Percentiles rank a stretch among this genome's conserved stretches.
These are phyloP conservation scores for Aspergillus nanangensis DNA, from an alignment of 495 filamentous ascomycete genomes.

Conservation along the genomic window DNA sequence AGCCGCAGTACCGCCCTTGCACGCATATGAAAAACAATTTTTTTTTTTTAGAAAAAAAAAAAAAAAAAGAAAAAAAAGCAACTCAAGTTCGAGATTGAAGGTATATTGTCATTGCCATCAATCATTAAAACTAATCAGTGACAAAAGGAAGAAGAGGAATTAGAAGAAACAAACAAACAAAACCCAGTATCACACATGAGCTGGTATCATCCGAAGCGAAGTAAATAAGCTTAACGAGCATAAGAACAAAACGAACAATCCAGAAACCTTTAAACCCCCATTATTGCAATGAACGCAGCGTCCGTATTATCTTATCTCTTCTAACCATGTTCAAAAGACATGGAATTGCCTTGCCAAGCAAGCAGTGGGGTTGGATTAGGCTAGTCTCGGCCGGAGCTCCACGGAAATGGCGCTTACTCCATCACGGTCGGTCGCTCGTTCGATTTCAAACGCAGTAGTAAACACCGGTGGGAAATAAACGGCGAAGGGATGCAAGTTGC, in stretches of 20 bases:
- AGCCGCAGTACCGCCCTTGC: too few relatives aligned
- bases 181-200: constrained; percentile 35
- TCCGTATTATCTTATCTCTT: not conserved
- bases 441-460: constrained; percentile 4
- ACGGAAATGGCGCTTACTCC: constrained; percentile 26
- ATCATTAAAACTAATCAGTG: constrained; percentile 32
- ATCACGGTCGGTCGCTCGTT: constrained; percentile 8
- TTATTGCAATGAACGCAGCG: not conserved
- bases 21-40: too few relatives aligned
- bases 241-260: constrained; percentile 8
- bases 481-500: not conserved
- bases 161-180: too few relatives aligned
- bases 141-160: constrained; percentile 15
- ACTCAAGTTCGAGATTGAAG: not conserved
- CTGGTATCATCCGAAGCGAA: constrained; percentile 40
- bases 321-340: not conserved
- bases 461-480: constrained; percentile 1
- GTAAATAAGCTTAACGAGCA: constrained; percentile 15
- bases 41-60: too few relatives aligned
- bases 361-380: constrained; percentile 27
- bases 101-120: constrained; percentile 28
- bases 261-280: not conserved
- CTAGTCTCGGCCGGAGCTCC: constrained; percentile 27
- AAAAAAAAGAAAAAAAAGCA: too few relatives aligned
- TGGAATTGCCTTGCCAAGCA: constrained; percentile 19